Conservation (phyloP, 257 asterid species). For the Solanum gandarillasii region DNA sequence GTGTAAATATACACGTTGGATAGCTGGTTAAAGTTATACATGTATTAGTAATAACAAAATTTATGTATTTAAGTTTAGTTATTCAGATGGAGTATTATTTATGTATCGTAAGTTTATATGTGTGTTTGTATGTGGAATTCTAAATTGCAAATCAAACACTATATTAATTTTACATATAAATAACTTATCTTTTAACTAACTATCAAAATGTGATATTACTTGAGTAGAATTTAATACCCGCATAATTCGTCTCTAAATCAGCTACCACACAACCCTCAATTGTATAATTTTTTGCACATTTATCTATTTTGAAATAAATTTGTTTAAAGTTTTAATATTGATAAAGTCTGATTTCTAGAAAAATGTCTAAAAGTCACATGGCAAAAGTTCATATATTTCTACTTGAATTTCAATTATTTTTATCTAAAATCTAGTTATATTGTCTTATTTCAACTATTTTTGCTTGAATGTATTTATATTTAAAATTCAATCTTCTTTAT, state of each 20-base stretch:
- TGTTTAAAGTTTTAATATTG: neutral
- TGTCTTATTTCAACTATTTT: neutral
- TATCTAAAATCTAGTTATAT: neutral
- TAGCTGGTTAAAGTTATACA: too few species aligned
- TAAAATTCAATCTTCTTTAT: neutral
- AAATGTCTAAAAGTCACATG: neutral
- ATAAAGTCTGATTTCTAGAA: neutral
- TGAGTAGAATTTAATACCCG: neutral
- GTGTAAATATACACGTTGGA: neutral
- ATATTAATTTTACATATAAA: too few species aligned
- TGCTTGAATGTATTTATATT: neutral
- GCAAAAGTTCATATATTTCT: neutral
- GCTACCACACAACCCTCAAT: neutral
- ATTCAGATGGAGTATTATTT: neutral
- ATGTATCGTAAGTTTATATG: neutral
- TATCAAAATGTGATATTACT: neutral
- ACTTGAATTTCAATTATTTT: neutral
- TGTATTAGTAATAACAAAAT: too few species aligned
- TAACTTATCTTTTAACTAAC: neutral
- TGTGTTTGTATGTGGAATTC: neutral
- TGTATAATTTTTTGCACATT: neutral
- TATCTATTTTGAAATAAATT: neutral
- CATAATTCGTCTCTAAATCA: neutral
- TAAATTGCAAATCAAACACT: too few species aligned
- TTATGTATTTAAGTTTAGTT: too few species aligned